A percentile compares a stretch with the other conserved stretches of the same genome.
These are phyloP conservation scores for Talaromyces sp. DNA, from an alignment of 2,329 filamentous ascomycete species.

Conservation along the genomic window DNA sequence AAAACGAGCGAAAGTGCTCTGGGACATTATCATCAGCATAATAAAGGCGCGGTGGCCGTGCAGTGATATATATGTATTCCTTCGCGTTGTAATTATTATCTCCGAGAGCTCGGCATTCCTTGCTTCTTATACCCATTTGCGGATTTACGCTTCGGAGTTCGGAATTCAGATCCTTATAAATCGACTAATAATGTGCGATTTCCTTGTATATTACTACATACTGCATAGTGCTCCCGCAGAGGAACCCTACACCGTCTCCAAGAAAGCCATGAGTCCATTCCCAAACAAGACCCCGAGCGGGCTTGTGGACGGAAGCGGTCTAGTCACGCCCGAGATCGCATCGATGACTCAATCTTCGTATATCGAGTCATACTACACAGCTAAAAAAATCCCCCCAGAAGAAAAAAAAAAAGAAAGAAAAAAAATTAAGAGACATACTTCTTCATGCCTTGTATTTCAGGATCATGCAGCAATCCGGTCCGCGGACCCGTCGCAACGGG, in stretches of 20 bases:
- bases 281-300: neutral
- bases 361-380: neutral
- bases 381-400: too few relatives aligned
- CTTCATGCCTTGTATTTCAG: neutral
- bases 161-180: neutral
- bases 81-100: neutral
- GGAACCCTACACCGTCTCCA: neutral
- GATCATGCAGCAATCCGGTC: conserved; percentile 1
- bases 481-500: conserved; percentile 25
- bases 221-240: neutral
- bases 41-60: neutral
- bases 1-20: neutral
- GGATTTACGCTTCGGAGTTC: neutral
- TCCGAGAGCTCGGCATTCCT: neutral
- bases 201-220: neutral
- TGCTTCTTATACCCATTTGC: neutral
- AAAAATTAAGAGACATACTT: neutral
- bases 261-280: neutral
- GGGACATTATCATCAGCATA: neutral
- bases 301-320: neutral
- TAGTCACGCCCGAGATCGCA: neutral
- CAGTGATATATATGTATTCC: neutral
- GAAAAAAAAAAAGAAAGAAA: neutral
- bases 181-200: neutral
- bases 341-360: neutral